These are phyloP conservation scores for Quaeritorhiza haematococci DNA, from an alignment of 371 early-diverging fungal genomes.

Conservation along the genomic window DNA sequence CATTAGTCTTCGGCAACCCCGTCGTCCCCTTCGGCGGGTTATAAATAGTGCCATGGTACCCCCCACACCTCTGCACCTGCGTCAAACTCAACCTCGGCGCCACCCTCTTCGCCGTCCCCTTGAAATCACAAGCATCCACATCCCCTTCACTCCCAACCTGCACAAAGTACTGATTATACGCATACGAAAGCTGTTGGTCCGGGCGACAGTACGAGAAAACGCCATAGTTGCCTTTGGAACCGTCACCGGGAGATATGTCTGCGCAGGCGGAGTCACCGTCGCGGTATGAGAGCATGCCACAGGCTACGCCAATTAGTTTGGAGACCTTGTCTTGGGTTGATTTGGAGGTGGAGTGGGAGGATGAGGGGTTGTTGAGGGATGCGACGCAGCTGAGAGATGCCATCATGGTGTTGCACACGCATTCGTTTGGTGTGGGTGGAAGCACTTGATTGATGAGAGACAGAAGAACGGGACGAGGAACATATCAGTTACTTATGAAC, in stretches of 20 bases:
- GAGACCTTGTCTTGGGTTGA: neutral
- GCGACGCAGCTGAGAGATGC: neutral
- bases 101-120: no score
- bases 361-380: neutral
- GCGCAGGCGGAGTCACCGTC: neutral
- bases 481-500: neutral
- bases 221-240: neutral
- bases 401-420: neutral
- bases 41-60: no score
- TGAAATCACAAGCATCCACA: no score
- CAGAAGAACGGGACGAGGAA: neutral
- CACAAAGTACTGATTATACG: no score
- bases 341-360: neutral
- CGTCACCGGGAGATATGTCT: neutral
- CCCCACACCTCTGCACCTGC: no score
- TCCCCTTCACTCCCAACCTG: no score
- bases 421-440: conserved; percentile 2
- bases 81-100: no score
- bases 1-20: no score
- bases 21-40: no score
- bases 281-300: neutral
- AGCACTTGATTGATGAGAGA: neutral
- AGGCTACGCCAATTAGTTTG: no score
- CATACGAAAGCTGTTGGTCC: neutral
- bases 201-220: neutral